Evolutionary conservation across 805 yeast genomes (phyloP).

Genomic region (Wickerhamiella azymoides): DNA sequence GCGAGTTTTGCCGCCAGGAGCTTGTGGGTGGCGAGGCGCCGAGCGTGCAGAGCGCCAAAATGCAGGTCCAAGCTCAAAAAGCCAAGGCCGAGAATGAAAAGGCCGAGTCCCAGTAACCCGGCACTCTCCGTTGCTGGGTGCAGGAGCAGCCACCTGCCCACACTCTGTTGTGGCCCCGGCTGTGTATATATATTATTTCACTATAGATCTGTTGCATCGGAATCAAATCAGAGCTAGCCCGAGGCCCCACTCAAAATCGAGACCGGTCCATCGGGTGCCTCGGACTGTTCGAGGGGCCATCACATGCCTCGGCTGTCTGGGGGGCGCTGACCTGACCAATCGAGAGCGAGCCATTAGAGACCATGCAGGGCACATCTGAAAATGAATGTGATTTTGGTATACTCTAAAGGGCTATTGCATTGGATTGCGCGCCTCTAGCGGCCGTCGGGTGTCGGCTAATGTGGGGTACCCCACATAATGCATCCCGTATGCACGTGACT

Average conservation of each 20-base stretch:
- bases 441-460: neutral
- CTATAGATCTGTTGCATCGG: too few relatives aligned
- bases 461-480: neutral
- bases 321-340: conserved; percentile 6
- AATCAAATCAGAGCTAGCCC: neutral
- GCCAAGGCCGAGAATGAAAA: neutral
- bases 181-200: too few relatives aligned
- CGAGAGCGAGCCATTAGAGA: neutral
- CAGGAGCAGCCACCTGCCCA: too few relatives aligned
- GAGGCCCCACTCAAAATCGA: neutral
- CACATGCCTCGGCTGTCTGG: conserved; percentile 4
- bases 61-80: neutral
- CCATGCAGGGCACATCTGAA: neutral
- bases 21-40: conserved; percentile 12
- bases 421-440: too few relatives aligned
- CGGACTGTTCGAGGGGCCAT: neutral
- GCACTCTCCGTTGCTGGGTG: too few relatives aligned
- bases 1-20: conserved; percentile 47
- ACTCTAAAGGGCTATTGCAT: too few relatives aligned
- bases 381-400: too few relatives aligned
- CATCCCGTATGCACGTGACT: neutral
- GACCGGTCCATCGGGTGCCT: neutral
- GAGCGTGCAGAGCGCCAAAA: conserved; percentile 4
- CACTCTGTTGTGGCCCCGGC: too few relatives aligned
- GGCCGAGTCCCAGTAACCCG: too few relatives aligned